Evolutionary conservation across 208 protist species (phyloP), one percentile per base, ranked within the genome.

Genomic region (Sergeia podlipaevii): DNA sequence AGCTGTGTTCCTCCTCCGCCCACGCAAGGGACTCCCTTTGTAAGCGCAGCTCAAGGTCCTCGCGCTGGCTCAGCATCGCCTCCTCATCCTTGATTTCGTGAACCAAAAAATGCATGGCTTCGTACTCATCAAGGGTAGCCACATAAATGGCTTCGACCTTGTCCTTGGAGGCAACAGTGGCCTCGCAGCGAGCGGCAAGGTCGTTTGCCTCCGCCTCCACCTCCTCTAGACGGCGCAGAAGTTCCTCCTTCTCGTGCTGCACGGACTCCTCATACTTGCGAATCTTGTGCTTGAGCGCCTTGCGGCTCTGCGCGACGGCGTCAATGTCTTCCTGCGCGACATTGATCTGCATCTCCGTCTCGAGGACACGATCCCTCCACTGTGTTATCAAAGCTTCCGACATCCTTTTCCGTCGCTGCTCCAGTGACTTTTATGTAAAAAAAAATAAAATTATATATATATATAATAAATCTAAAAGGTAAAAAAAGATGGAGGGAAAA

Each of bases 61-160:
- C 74, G 21, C 88, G 80, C 29, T 66, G 51, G 29, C 57, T 61
- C 33, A 90, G 57, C 17, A 46, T 38, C 57, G 74, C 68, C 67
- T 95, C 83, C n/a, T 80, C 74, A 37, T 69, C 68, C 56, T 89
- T 72, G 61, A 95, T 92, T 5, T 77, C 63, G 21, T 79, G 77
- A 7, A 95, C 84, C 6, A 85, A 41, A 7, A 70, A 75, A 68
- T 91, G 83, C 62, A 95, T 79, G 27, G 44, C 70, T 43, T 92
- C 88, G 57, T 95, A 95, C 60, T 80, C 74, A 54, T 95, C 84
- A 11, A 95, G 54, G 1, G 88, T 85, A 29, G 67, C 48, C n/a
- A 84, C 41, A 70, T 92, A 92, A 48, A 69, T 54, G 26, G 76
- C 77, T 66, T 95, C 78, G 13, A 82, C 78, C 4, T 53, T 30